Evolutionary conservation across 805 yeast genomes (phyloP).

Genomic region (Kazachstania kunashirensis): DNA sequence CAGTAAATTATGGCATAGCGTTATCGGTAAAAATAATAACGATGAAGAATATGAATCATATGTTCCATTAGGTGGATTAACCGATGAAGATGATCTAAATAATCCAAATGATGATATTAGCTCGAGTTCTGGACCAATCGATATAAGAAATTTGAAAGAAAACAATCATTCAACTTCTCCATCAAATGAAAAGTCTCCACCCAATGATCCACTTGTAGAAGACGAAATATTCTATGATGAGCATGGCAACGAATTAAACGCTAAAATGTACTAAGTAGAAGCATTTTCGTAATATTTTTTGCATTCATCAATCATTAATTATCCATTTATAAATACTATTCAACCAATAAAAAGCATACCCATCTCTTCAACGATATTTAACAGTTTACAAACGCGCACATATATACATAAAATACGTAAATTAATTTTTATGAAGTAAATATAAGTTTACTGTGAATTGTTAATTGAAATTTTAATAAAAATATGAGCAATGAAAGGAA

Average conservation of each 20-base stretch:
- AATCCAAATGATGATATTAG: background rate
- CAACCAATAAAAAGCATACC: too few species aligned
- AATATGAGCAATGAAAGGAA: too few species aligned
- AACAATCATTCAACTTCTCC: conserved; percentile 6
- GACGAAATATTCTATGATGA: conserved; percentile 20
- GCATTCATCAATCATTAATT: too few species aligned
- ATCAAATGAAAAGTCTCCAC: conserved; percentile 6
- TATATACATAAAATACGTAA: too few species aligned
- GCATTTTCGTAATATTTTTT: too few species aligned
- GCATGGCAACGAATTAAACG: conserved; percentile 17
- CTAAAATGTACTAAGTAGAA: conserved; percentile 21
- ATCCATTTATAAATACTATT: too few species aligned
- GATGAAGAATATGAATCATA: conserved; percentile 22
- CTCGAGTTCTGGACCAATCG: background rate
- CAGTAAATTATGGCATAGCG: conserved; percentile 14
- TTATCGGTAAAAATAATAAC: conserved; percentile 17
- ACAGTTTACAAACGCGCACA: too few species aligned
- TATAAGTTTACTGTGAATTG: too few species aligned
- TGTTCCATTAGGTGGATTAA: conserved; percentile 17
- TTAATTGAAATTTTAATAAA: too few species aligned
- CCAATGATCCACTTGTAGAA: conserved; percentile 15
- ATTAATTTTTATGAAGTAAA: too few species aligned
- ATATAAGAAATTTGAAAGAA: background rate
- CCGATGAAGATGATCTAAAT: conserved; percentile 7
- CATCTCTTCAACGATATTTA: too few species aligned